Evolutionary conservation across 2,329 filamentous ascomycete species (phyloP), one percentile per base, ranked within the genome.

Genomic region (Claviceps digitariae): DNA sequence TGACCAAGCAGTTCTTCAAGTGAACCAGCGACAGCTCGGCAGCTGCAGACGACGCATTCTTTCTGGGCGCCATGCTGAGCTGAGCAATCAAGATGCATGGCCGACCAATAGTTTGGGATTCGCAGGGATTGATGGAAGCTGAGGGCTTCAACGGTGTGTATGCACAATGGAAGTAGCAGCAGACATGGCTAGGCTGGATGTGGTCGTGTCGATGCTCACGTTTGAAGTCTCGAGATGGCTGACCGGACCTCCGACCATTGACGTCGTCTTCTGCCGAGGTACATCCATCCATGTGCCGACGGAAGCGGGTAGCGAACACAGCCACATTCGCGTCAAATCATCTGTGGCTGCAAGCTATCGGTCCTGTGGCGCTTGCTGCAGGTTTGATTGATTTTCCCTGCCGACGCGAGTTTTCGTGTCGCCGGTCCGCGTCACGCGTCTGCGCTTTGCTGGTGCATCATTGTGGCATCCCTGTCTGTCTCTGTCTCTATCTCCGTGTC

Each of bases 1-100:
- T 97, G 67, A 95, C 87, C 51, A 98, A 77, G 71, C 93, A 98
- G 68, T 86, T 97, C 74, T 95, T 94, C 55, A 97, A 78, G 60
- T 90, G 87, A 48, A 89, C 81, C 56, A 97, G 78, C 52, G 86
- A 86, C 59, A 97, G 78, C 72, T 95, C 90, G 55, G 89, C 90
- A 57, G 85, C 77, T 36, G 84, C 83, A 45, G 86, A 77, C 61
- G 76, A 78, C 66, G 73, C 72, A 64, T 77, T 79, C 66, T 74
- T 77, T 63, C 72, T 67, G 56, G 74, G 69, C 61, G 72, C 66
- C 75, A 78, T 77, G 56, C 50, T 60, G 52, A 58, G 48, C 45
- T 60, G 52, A 58, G 48, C 45, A 21, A 46, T 27, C 38, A 4
- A 40, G 48, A 10, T 36, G 29, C 50, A 52, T 58, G 41, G 49